Conservation (phyloP, 2,329 filamentous ascomycete genomes). For the Chrysoporthe austroafricana region DNA sequence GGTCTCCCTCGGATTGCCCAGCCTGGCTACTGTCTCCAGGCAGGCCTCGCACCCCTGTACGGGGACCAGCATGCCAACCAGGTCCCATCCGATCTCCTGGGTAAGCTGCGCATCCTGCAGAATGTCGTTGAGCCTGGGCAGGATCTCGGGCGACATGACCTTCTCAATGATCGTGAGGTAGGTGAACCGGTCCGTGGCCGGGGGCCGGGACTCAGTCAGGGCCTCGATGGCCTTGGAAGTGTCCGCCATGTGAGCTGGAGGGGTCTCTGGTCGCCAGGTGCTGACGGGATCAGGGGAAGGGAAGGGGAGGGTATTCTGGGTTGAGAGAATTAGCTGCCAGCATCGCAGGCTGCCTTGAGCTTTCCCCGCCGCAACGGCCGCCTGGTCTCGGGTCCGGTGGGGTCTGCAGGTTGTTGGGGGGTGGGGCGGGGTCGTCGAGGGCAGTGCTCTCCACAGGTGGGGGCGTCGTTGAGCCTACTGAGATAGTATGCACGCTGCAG, state of each 20-base stretch:
- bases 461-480: neutral
- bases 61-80: conserved; percentile 74
- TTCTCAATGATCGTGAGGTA: conserved; percentile 80
- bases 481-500: no score
- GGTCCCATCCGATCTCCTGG: conserved; percentile 81
- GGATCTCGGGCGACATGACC: conserved; percentile 67
- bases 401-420: conserved; percentile 2
- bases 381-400: conserved; percentile 8
- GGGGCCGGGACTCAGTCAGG: conserved; percentile 54
- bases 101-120: conserved; percentile 67
- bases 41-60: conserved; percentile 71
- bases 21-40: conserved; percentile 72
- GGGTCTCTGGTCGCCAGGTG: neutral
- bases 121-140: conserved; percentile 68
- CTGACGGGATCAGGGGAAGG: neutral
- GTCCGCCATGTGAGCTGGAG: conserved; percentile 31
- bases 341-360: neutral
- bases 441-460: neutral
- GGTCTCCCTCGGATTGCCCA: conserved; percentile 81
- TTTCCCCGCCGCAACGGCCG: conserved; percentile 3
- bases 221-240: conserved; percentile 48
- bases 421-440: neutral
- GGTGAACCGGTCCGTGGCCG: conserved; percentile 68
- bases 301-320: neutral
- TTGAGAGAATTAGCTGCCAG: conserved; percentile 6